Conservation (phyloP, 805 yeast species). For the Yamadazyma laniorum region DNA sequence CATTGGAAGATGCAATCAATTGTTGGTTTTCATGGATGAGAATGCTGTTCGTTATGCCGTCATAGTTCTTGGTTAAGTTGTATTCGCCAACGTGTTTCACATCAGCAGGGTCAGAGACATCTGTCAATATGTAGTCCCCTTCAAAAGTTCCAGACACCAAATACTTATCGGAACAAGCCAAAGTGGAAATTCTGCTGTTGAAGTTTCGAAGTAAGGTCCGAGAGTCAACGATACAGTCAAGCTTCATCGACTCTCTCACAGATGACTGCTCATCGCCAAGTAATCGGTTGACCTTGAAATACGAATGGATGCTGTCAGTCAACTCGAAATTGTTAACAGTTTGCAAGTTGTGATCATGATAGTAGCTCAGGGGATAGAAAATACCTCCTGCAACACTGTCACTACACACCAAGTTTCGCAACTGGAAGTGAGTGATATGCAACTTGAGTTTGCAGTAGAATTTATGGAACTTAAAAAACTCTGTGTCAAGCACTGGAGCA, state of each 20-base stretch:
- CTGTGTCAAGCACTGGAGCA: constrained; percentile 22
- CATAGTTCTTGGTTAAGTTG: constrained; percentile 39
- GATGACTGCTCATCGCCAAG: constrained; percentile 24
- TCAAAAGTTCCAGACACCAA: constrained; percentile 54
- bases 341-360: constrained; percentile 28
- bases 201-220: constrained; percentile 24
- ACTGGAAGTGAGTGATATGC: constrained; percentile 55
- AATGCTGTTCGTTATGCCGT: constrained; percentile 55
- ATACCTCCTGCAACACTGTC: constrained; percentile 32
- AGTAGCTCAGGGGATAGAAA: constrained; percentile 39
- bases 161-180: constrained; percentile 41
- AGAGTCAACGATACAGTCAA: constrained; percentile 41
- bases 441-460: constrained; percentile 47
- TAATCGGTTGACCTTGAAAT: constrained; percentile 36
- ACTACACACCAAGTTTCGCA: constrained; percentile 49
- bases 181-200: constrained; percentile 46
- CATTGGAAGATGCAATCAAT: constrained; percentile 52
- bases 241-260: constrained; percentile 23
- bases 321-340: constrained; percentile 22
- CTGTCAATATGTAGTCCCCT: constrained; percentile 47
- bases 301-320: constrained; percentile 29
- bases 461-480: constrained; percentile 37
- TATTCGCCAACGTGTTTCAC: constrained; percentile 29
- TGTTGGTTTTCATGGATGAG: constrained; percentile 30
- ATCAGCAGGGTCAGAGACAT: constrained; percentile 24